Evolutionary conservation across 2,329 filamentous ascomycete genomes (phyloP), one percentile per base, ranked within the genome.

Genomic region (Curvularia eragrostidis): DNA sequence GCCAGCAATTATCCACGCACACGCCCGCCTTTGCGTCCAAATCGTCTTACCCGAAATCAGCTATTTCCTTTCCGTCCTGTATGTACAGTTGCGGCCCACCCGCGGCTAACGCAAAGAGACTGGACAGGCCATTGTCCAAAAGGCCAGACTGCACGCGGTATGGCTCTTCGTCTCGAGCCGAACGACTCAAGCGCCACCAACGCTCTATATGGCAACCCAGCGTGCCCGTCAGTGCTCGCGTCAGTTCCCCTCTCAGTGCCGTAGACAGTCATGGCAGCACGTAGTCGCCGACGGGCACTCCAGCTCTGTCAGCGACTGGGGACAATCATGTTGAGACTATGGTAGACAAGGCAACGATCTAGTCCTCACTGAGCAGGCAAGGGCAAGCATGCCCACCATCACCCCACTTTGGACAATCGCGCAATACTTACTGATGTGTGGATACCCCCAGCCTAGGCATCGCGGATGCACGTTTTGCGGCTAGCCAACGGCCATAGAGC

Each of bases 401-500:
- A 51, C 36, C 48, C 46, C 34, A 51, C 59, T 51, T 61, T 59
- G 46, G 54, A 62, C 57, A 68, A 68, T 62, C 61, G 56, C 63
- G 64, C 56, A 56, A 58, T 61, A 58, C 54, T 49, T 59, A 56
- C 61, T 67, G 60, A 55, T 64, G 62, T 57, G 64, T 67, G 65
- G 66, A 67, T 67, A 58, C 59, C 63, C 61, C 59, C 63, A 62
- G 65, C 61, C 61, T 61, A 68, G 66, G 65, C 67, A 67, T 60
- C 61, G 62, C 59, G 63, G 63, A 66, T 64, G 63, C 62, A 63
- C 56, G 60, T 67, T 61, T 65, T 69, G 59, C 58, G 57, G 68
- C 70, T 75, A 76, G 61, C 62, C 44, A 76, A 75, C 72, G 71
- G 72, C 71, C 73, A 68, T 66, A 67, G 63, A 72, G 66, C 72